Conservation (phyloP, 805 yeast genomes). For the Yamadazyma sp. region DNA sequence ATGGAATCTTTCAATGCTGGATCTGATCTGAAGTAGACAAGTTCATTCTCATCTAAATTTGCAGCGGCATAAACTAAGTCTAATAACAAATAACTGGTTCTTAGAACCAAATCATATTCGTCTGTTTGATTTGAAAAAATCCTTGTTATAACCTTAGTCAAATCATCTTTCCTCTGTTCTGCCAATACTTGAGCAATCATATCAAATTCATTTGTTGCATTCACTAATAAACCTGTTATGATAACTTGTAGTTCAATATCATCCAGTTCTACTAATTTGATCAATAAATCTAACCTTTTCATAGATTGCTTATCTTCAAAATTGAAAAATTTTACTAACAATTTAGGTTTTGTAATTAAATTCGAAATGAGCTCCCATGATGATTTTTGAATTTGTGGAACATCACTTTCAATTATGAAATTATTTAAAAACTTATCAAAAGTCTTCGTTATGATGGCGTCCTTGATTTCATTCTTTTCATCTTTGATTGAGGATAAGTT, state of each 20-base stretch:
- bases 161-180: constrained; percentile 13
- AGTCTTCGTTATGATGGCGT: constrained; percentile 41
- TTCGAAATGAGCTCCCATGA: constrained; percentile 65
- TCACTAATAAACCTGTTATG: constrained; percentile 37
- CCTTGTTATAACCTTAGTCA: constrained; percentile 17
- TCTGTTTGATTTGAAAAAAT: constrained; percentile 23
- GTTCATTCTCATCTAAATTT: constrained; percentile 1
- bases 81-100: constrained; percentile 19
- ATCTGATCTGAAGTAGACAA: constrained; percentile 2
- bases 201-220: constrained; percentile 37
- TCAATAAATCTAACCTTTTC: constrained; percentile 26
- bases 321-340: constrained; percentile 59
- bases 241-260: constrained; percentile 26
- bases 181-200: constrained; percentile 29
- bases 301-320: constrained; percentile 31
- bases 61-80: constrained; percentile 13
- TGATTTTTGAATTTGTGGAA: constrained; percentile 50
- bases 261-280: constrained; percentile 33
- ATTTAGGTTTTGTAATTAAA: constrained; percentile 39
- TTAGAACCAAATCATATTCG: constrained; percentile 25
- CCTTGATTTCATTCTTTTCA: constrained; percentile 31
- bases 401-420: constrained; percentile 35
- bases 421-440: constrained; percentile 46
- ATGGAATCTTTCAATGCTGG: constrained; percentile 6
- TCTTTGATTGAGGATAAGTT: constrained; percentile 50